phyloP scores from a whole-genome alignment of 1,284 basidiomycete species.

The Serendipita sp. region DNA sequence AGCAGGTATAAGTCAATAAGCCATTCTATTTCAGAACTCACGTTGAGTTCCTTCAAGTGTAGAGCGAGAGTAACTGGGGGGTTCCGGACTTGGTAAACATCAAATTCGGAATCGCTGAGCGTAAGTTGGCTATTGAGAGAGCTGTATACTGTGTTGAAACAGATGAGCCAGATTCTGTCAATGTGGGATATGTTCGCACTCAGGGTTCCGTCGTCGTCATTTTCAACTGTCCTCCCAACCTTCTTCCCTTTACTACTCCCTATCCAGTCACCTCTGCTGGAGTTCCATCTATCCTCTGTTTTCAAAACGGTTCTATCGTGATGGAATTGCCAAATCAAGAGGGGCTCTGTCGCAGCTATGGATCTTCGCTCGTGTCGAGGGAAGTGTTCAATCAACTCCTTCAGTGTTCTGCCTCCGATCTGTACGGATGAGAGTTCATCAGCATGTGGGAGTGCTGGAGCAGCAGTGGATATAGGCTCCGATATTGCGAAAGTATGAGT shows the following conservation, averaged over 20 bases:
- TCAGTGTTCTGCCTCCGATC: slow-evolving; percentile 53
- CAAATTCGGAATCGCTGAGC: slow-evolving; percentile 62
- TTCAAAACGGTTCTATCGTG: slow-evolving; percentile 44
- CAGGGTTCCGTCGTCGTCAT: neutral
- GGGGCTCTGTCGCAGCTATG: slow-evolving; percentile 41
- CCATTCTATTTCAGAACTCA: slow-evolving; percentile 21
- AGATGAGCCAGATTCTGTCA: neutral
- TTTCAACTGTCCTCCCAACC: neutral
- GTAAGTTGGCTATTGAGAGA: slow-evolving; percentile 31
- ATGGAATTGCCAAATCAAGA: slow-evolving; percentile 54
- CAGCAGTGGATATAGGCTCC: slow-evolving; percentile 39
- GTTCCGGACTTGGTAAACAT: slow-evolving; percentile 48
- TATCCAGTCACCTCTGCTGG: neutral
- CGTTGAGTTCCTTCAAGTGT: slow-evolving; percentile 69
- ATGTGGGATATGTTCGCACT: neutral
- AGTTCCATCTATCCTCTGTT: slow-evolving; percentile 5
- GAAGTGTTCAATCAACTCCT: slow-evolving; percentile 70
- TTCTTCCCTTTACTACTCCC: neutral
- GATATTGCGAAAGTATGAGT: slow-evolving; percentile 57
- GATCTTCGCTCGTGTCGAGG: slow-evolving; percentile 30
- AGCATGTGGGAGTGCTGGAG: slow-evolving; percentile 42
- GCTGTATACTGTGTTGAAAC: neutral
- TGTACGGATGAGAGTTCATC: slow-evolving; percentile 45
- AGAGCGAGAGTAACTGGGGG: slow-evolving; percentile 55
- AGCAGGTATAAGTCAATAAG: slow-evolving; percentile 7